Evolutionary conservation across 2,329 filamentous ascomycete genomes (phyloP).

Genomic region (Bipolaris bicolor): DNA sequence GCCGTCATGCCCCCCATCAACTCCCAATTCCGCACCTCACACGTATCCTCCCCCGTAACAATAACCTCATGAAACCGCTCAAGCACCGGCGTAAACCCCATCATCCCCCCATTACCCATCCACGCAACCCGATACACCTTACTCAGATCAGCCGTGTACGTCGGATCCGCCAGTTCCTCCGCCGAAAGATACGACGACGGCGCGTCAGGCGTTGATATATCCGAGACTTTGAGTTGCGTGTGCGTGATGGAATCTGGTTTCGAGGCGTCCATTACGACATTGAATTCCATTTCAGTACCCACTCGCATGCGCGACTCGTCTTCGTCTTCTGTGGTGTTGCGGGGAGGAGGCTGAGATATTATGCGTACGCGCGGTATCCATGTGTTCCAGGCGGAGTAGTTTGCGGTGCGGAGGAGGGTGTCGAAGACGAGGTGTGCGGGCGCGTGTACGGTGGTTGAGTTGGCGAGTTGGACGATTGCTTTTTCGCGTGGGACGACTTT

Average conservation of each 20-base stretch:
- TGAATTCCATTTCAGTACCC: slow-evolving; percentile 27
- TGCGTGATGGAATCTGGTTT: slow-evolving; percentile 14
- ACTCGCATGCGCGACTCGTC: slow-evolving; percentile 9
- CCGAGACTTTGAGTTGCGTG: slow-evolving; percentile 24
- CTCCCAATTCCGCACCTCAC: slow-evolving; percentile 32
- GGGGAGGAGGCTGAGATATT: slow-evolving; percentile 11
- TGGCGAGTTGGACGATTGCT: slow-evolving; percentile 11
- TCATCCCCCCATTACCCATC: slow-evolving; percentile 24
- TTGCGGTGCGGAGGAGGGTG: slow-evolving; percentile 19
- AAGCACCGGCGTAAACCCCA: slow-evolving; percentile 13
- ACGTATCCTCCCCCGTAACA: slow-evolving; percentile 17
- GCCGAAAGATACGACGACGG: slow-evolving; percentile 22
- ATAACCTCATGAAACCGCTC: slow-evolving; percentile 33
- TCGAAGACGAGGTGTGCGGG: slow-evolving; percentile 29
- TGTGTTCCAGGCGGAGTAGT: slow-evolving; percentile 29
- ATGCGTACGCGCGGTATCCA: slow-evolving; percentile 26
- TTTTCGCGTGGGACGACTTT: slow-evolving; percentile 16
- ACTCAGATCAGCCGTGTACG: slow-evolving; percentile 24
- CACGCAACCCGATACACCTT: slow-evolving; percentile 30
- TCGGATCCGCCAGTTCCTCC: slow-evolving; percentile 11
- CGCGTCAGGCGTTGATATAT: slow-evolving; percentile 24
- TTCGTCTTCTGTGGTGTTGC: background rate
- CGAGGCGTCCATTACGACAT: slow-evolving; percentile 25
- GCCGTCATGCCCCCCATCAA: slow-evolving; percentile 29
- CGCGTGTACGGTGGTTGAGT: slow-evolving; percentile 17